Evolutionary conservation across 768 basidiomycete genomes (phyloP), one percentile per base, ranked within the genome.

Genomic region (Lentinula raphanica): DNA sequence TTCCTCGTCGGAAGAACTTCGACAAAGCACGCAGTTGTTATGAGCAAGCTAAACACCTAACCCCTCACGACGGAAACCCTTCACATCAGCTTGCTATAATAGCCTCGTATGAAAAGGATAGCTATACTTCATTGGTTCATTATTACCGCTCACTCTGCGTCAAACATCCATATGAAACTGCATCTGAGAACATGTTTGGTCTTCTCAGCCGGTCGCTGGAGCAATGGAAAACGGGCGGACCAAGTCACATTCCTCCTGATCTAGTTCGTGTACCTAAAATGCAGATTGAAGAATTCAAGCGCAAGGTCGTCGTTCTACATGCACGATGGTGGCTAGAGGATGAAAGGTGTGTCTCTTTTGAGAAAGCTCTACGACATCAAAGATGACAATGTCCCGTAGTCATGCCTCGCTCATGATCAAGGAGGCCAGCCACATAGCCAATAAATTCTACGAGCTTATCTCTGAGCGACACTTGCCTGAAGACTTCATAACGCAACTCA

Each of bases 41-140:
- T 70, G 86, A 91, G 49, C 88, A 92, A 61, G 95, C 97, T 2
- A 80, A 88, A 39, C 67, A 86, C 29, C 78, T 99, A 8, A 75
- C 90, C 5, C 96, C 97, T 0, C 79, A 88, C 56, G 92, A 96
- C 62, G 97, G 96, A 63, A 95, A 98, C 66, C 84, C 97, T 0
- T 96, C 90, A 19, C 96, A 98, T 69, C 97, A 98, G 70, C 84
- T 98, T 19, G 97, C 96, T 3, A 95, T 98, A 59, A 81, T 98
- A 31, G 83, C 93, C 2, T 85, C 88, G 4, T 95, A 97, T 69
- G 79, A 88, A 64, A 80, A 82, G 60, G 93, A 98, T 71, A 76
- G 81, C n/a, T 94, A 96, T 65, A 72, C 76, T 31, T 87, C 91
- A 29, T 74, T 92, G 8, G 80, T 90, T 53, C 88, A 94, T 71